Conservation (phyloP, 1,284 basidiomycete genomes). For the Coniferiporia sulphurascens region DNA sequence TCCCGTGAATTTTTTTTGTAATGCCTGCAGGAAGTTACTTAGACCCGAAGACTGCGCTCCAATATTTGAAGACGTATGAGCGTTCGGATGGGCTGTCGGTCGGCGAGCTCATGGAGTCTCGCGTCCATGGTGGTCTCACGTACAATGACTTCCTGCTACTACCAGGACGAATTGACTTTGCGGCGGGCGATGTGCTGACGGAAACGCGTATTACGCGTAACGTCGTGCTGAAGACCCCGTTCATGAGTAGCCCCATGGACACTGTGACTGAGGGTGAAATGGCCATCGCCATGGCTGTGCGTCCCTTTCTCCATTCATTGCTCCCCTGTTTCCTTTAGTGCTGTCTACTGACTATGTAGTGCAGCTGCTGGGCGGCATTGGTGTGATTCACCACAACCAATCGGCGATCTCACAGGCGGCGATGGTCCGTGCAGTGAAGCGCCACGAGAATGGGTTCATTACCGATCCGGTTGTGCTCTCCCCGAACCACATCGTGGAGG, state of each 20-base stretch:
- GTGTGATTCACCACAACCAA: constrained; percentile 99
- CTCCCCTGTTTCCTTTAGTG: constrained; percentile 22
- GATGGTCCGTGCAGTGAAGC: constrained; percentile 97
- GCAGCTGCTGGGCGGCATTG: constrained; percentile 91
- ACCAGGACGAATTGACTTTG: constrained; percentile 97
- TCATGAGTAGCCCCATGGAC: constrained; percentile 99
- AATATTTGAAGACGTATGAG: constrained; percentile 70
- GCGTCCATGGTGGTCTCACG: constrained; percentile 87
- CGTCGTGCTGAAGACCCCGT: constrained; percentile 91
- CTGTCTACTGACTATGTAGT: constrained; percentile 22
- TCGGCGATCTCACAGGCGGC: constrained; percentile 83
- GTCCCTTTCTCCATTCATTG: constrained; percentile 28
- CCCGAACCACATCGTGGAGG: constrained; percentile 75
- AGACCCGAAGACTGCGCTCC: constrained; percentile 62
- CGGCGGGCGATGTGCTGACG: constrained; percentile 75
- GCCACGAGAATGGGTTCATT: constrained; percentile 99
- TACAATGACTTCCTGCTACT: constrained; percentile 94
- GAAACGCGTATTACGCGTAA: constrained; percentile 90
- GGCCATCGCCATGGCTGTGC: constrained; percentile 92
- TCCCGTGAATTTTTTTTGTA: too few species aligned
- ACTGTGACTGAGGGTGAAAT: constrained; percentile 97
- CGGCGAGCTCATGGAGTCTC: constrained; percentile 87
- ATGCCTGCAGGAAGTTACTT: constrained; percentile 34
- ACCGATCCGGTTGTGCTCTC: constrained; percentile 88
- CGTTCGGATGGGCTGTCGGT: constrained; percentile 85